These are phyloP conservation scores for Eimeria maxima DNA, from an alignment of 169 alveolate species.

Conservation along the genomic window DNA sequence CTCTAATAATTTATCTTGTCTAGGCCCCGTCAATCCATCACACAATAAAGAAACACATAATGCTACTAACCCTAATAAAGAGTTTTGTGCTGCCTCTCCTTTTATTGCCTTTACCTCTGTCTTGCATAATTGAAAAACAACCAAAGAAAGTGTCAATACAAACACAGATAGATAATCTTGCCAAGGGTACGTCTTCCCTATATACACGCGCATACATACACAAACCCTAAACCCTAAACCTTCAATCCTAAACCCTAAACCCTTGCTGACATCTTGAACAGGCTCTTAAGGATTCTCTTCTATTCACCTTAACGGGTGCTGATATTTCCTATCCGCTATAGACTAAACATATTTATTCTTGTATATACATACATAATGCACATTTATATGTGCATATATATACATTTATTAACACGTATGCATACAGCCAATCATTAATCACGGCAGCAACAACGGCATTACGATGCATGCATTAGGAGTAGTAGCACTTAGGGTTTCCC, in stretches of 20 bases:
- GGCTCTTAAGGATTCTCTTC: neutral
- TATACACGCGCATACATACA: neutral
- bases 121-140: conserved; percentile 90
- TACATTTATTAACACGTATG: too few relatives aligned
- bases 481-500: neutral
- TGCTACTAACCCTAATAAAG: conserved; percentile 87
- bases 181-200: conserved; percentile 92
- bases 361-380: too few relatives aligned
- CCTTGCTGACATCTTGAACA: neutral
- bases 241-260: neutral
- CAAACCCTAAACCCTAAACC: conserved; percentile 11
- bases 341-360: too few relatives aligned
- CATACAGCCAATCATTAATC: too few relatives aligned
- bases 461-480: too few relatives aligned
- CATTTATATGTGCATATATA: too few relatives aligned
- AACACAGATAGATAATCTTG: conserved; percentile 93
- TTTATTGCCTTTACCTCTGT: conserved; percentile 58
- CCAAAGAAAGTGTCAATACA: conserved; percentile 91
- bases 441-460: too few relatives aligned
- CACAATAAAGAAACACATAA: conserved; percentile 92
- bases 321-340: too few relatives aligned
- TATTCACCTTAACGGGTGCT: too few relatives aligned
- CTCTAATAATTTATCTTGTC: conserved; percentile 93
- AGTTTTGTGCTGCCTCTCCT: neutral
- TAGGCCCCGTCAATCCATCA: conserved; percentile 95